These are phyloP conservation scores for Exophiala lecanii-corni DNA, from an alignment of 2,329 filamentous ascomycete species.

Conservation along the genomic window DNA sequence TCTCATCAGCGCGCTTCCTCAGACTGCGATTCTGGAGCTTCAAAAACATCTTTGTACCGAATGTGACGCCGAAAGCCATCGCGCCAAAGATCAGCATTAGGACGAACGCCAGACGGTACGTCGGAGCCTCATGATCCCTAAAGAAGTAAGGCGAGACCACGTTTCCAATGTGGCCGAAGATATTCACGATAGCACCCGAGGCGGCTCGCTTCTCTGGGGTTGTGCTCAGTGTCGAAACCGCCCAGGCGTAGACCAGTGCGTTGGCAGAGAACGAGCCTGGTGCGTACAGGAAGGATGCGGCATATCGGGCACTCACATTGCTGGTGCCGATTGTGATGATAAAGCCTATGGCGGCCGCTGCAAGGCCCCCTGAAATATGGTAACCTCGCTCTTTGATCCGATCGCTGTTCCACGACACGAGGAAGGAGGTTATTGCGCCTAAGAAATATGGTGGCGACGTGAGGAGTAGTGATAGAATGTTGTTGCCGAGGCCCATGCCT, in stretches of 20 bases:
- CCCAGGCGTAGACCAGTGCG: slow-evolving; percentile 40
- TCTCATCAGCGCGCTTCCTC: not conserved
- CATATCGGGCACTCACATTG: slow-evolving; percentile 29
- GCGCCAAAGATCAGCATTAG: not conserved
- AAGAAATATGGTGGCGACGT: slow-evolving; percentile 20
- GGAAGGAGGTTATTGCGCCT: not conserved
- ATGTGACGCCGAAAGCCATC: not conserved
- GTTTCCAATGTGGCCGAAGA: slow-evolving; percentile 1
- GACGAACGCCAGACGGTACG: not conserved
- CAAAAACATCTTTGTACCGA: not conserved
- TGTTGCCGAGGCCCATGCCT: slow-evolving; percentile 17
- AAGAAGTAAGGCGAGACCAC: not conserved
- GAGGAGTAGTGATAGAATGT: slow-evolving; percentile 19
- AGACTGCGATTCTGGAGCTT: not conserved
- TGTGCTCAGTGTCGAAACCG: slow-evolving; percentile 54
- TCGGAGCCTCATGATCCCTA: not conserved
- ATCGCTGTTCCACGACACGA: not conserved
- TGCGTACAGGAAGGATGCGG: slow-evolving; percentile 30
- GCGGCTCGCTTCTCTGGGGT: slow-evolving; percentile 41
- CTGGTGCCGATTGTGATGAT: slow-evolving; percentile 41
- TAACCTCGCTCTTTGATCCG: slow-evolving; percentile 55
- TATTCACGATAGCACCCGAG: slow-evolving; percentile 37
- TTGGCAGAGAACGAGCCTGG: slow-evolving; percentile 32
- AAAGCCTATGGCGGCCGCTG: slow-evolving; percentile 48
- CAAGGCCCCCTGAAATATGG: slow-evolving; percentile 60